Percentiles rank a stretch among this genome's conserved stretches.
Evolutionary conservation across 2,329 filamentous ascomycete species (phyloP).

Genomic region (Bipolaris bicolor): DNA sequence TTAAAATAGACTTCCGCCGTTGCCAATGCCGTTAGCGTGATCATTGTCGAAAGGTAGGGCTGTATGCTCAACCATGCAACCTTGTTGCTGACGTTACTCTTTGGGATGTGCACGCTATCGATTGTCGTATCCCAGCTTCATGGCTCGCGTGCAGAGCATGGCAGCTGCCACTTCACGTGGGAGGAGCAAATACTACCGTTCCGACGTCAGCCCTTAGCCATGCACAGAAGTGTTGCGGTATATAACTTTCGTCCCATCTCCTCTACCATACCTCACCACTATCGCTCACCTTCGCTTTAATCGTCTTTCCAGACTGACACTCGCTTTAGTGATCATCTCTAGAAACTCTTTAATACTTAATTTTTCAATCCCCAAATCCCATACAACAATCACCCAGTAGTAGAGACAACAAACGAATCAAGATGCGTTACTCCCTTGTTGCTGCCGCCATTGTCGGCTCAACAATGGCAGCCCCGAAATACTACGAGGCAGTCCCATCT

Average conservation of each 20-base stretch:
- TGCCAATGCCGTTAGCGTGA: slow-evolving; percentile 23
- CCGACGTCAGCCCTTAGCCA: slow-evolving; percentile 36
- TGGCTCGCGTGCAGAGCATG: slow-evolving; percentile 30
- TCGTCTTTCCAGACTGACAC: slow-evolving; percentile 33
- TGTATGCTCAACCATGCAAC: slow-evolving; percentile 24
- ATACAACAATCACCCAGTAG: slow-evolving; percentile 4
- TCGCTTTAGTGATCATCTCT: slow-evolving; percentile 38
- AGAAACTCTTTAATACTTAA: slow-evolving; percentile 35
- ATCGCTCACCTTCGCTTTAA: slow-evolving; percentile 41
- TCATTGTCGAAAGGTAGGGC: slow-evolving; percentile 26
- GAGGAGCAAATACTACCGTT: slow-evolving; percentile 29
- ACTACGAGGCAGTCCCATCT: slow-evolving; percentile 14
- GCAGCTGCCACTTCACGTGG: slow-evolving; percentile 36
- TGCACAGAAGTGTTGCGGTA: slow-evolving; percentile 21
- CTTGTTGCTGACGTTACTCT: slow-evolving; percentile 23
- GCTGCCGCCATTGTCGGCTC: slow-evolving; percentile 41
- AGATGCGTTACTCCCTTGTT: slow-evolving; percentile 43
- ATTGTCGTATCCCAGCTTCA: slow-evolving; percentile 41
- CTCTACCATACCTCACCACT: slow-evolving; percentile 24
- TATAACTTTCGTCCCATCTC: slow-evolving; percentile 33
- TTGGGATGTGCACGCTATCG: slow-evolving; percentile 38
- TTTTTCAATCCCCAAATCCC: slow-evolving; percentile 15
- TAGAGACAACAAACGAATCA: slow-evolving; percentile 20
- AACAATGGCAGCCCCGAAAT: slow-evolving; percentile 36
- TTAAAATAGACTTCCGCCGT: slow-evolving; percentile 21